Evolutionary conservation across 208 protist species (phyloP).

Genomic region (Endotrypanum monterogeii): DNA sequence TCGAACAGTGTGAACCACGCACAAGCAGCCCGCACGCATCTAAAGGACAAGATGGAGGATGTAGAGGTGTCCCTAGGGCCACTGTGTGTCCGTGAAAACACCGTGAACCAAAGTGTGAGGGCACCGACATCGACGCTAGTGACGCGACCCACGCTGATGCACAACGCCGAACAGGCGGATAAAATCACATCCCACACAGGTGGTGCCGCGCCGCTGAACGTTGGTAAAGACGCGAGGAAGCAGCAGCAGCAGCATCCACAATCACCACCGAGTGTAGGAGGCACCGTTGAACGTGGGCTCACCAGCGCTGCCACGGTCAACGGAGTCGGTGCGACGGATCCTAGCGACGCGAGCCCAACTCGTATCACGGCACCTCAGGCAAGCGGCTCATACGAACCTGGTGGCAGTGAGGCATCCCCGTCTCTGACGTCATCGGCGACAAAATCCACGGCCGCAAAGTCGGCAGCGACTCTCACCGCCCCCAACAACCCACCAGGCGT

Average conservation of each 20-base stretch:
- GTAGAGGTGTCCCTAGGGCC: neutral
- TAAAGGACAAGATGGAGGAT: neutral
- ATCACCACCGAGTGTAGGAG: neutral
- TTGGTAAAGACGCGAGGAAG: neutral
- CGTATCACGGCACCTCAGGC: neutral
- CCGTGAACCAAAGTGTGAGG: neutral
- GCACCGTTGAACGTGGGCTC: neutral
- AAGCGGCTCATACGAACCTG: neutral
- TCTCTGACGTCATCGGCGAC: neutral
- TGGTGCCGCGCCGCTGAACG: neutral
- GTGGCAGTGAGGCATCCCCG: slow-evolving; percentile 2
- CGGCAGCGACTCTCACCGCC: neutral
- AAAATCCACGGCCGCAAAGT: neutral
- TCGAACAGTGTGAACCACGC: neutral
- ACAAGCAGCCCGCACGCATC: too few species aligned
- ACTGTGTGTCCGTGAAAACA: neutral
- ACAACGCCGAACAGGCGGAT: neutral
- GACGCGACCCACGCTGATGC: neutral
- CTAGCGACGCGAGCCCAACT: neutral
- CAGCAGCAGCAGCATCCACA: slow-evolving; percentile 4
- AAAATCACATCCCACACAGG: neutral
- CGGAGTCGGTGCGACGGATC: neutral
- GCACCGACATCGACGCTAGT: neutral
- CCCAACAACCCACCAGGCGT: slow-evolving; percentile 6
- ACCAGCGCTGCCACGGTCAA: neutral